phyloP scores from a whole-genome alignment of 805 yeast species.

The Kazachstania psychrophila region DNA sequence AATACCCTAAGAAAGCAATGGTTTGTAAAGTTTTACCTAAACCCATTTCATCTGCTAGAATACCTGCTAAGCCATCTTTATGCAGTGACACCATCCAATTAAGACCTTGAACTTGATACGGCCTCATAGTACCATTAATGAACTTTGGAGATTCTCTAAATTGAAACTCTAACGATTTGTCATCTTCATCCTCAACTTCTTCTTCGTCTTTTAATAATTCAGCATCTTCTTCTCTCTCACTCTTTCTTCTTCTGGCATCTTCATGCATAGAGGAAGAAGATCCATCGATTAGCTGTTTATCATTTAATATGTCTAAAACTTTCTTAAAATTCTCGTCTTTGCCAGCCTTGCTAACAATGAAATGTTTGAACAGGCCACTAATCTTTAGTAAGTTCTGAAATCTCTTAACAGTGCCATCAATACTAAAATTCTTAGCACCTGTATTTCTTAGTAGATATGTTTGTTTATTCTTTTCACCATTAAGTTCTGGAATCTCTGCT shows the following conservation, averaged over 20 bases:
- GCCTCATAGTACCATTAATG: constrained; percentile 53
- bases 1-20: constrained; percentile 63
- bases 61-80: constrained; percentile 63
- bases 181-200: constrained; percentile 18
- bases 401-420: constrained; percentile 53
- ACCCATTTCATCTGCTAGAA: constrained; percentile 82
- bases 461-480: constrained; percentile 17
- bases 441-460: constrained; percentile 22
- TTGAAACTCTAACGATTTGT: constrained; percentile 27
- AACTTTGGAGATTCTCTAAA: constrained; percentile 80
- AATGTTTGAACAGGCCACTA: constrained; percentile 59
- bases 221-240: constrained; percentile 72
- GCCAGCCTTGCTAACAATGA: constrained; percentile 54
- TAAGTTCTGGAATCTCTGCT: constrained; percentile 6
- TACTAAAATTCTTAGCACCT: constrained; percentile 34
- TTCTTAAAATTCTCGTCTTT: constrained; percentile 48
- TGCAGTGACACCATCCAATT: constrained; percentile 68
- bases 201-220: constrained; percentile 54
- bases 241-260: constrained; percentile 48
- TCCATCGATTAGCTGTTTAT: constrained; percentile 11
- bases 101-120: constrained; percentile 72
- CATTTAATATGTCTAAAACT: constrained; percentile 37
- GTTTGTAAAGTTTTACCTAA: constrained; percentile 76
- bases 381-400: constrained; percentile 58
- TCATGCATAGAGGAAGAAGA: no score